Evolutionary conservation across 345 rosid species (phyloP).

Genomic region (Salix suchowensis): DNA sequence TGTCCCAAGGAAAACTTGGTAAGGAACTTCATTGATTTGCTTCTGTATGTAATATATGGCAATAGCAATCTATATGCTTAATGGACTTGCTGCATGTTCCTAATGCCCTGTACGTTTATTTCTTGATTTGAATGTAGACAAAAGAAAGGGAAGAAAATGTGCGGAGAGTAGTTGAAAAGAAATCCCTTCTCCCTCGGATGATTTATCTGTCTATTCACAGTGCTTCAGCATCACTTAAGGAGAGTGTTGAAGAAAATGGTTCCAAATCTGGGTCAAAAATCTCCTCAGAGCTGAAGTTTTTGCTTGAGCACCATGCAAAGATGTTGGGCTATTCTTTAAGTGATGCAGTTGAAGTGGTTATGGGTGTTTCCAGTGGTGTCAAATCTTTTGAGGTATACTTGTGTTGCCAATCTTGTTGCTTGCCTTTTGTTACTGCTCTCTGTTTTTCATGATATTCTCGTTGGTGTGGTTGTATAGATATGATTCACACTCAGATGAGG

Average conservation of each 20-base stretch:
- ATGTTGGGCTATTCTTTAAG: conserved; percentile 65
- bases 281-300: conserved; percentile 52
- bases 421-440: not conserved
- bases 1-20: conserved; percentile 62
- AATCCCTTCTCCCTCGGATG: conserved; percentile 82
- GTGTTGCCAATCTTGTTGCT: not conserved
- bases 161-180: conserved; percentile 50
- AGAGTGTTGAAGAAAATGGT: conserved; percentile 53
- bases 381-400: conserved; percentile 54
- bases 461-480: not conserved
- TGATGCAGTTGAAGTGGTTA: conserved; percentile 53
- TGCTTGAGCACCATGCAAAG: conserved; percentile 73
- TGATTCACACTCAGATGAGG: too few species aligned
- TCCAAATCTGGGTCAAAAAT: conserved; percentile 45
- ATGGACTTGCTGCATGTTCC: not conserved
- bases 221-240: conserved; percentile 53
- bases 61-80: not conserved
- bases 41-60: not conserved
- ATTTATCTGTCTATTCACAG: conserved; percentile 76
- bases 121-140: conserved; percentile 30
- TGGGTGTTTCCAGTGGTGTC: conserved; percentile 52
- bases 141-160: conserved; percentile 63
- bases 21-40: conserved; percentile 15
- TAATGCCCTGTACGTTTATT: not conserved
- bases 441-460: not conserved